Conservation (phyloP, 306 rosid species). For the Cercis canadensis region DNA sequence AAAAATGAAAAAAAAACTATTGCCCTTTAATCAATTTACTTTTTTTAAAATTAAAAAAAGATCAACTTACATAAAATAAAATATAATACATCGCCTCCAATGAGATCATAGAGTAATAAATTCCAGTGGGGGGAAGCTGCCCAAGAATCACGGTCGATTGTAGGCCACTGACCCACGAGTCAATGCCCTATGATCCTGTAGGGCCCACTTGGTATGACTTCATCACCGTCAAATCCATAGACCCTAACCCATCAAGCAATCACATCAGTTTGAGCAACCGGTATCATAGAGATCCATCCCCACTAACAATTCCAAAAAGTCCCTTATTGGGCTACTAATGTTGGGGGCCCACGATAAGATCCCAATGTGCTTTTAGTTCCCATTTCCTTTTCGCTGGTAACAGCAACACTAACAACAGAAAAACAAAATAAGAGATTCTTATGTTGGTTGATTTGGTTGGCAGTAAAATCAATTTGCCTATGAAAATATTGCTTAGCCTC, state of each 20-base stretch:
- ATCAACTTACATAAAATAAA: too few species aligned
- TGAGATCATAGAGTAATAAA: background rate
- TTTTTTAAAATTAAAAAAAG: too few species aligned
- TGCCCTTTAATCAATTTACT: too few species aligned
- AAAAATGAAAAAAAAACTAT: too few species aligned
- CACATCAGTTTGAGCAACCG: too few species aligned
- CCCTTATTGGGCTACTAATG: slow-evolving; percentile 12
- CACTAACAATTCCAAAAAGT: slow-evolving; percentile 10
- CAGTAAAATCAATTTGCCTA: slow-evolving; percentile 30
- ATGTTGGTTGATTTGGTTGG: slow-evolving; percentile 25
- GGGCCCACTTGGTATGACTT: slow-evolving; percentile 24
- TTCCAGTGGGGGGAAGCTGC: slow-evolving; percentile 27
- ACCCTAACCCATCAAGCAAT: slow-evolving; percentile 16
- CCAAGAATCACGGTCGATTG: slow-evolving; percentile 48
- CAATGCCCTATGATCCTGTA: slow-evolving; percentile 30
- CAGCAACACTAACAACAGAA: too few species aligned
- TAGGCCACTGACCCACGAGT: slow-evolving; percentile 22
- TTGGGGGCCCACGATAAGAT: slow-evolving; percentile 35
- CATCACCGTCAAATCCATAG: slow-evolving; percentile 34
- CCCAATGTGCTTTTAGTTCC: slow-evolving; percentile 32
- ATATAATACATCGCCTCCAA: too few species aligned
- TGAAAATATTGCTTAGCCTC: background rate
- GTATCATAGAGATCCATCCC: background rate
- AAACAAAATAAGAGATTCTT: slow-evolving; percentile 27
- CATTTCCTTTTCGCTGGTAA: slow-evolving; percentile 30